Percentiles rank a stretch among this genome's conserved stretches.
Conservation (phyloP, 495 filamentous ascomycete species). For the Aspergillus homomorphus region DNA sequence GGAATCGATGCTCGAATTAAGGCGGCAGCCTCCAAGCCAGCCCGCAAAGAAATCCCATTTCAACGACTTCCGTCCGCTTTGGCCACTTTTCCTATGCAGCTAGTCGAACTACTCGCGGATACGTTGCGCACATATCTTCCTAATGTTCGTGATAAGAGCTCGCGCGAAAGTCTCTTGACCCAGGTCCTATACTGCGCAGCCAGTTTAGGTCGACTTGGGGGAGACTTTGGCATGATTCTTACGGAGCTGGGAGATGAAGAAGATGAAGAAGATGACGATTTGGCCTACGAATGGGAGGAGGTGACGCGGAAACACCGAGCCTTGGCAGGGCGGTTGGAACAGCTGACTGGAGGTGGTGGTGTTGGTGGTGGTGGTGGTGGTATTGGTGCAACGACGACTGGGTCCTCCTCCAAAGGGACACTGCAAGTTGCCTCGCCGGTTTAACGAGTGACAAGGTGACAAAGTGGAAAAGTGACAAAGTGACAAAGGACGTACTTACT, state of each 20-base stretch:
- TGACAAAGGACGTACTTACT: not conserved
- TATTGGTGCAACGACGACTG: no score
- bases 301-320: slow-evolving; percentile 86
- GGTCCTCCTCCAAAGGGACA: slow-evolving; percentile 18
- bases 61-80: slow-evolving; percentile 72
- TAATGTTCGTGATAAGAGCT: slow-evolving; percentile 74
- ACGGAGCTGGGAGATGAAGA: slow-evolving; percentile 62
- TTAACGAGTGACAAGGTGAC: not conserved
- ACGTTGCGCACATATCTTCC: slow-evolving; percentile 79
- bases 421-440: slow-evolving; percentile 16
- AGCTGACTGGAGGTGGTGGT: slow-evolving; percentile 51
- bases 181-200: slow-evolving; percentile 95
- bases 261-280: slow-evolving; percentile 47
- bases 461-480: no score
- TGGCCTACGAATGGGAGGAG: slow-evolving; percentile 75
- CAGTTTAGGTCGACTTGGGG: slow-evolving; percentile 85
- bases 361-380: not conserved
- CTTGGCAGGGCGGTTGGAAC: slow-evolving; percentile 81
- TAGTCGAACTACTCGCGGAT: slow-evolving; percentile 77
- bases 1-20: slow-evolving; percentile 34
- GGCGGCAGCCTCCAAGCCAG: slow-evolving; percentile 19
- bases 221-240: slow-evolving; percentile 87
- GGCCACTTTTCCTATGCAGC: slow-evolving; percentile 78
- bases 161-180: slow-evolving; percentile 81
- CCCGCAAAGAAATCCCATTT: slow-evolving; percentile 52